These are phyloP conservation scores for Apiotrichum sp. DNA, from an alignment of 1,284 basidiomycete species.

Conservation along the genomic window DNA sequence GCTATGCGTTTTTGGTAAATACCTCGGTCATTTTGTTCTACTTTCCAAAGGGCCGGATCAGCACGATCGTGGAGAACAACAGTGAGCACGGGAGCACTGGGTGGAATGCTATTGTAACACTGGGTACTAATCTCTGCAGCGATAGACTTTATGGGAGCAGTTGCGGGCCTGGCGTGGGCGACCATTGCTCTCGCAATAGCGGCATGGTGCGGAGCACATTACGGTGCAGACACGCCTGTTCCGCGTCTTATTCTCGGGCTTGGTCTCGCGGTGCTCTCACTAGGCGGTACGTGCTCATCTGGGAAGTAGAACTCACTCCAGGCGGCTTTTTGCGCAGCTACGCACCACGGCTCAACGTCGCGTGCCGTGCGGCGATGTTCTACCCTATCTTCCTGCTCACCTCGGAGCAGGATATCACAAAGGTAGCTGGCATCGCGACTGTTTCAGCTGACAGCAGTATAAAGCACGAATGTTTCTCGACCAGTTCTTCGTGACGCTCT, in stretches of 20 bases:
- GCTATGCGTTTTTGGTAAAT: constrained; percentile 44
- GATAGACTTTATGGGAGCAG: constrained; percentile 24
- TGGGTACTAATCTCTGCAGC: background rate
- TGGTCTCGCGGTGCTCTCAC: constrained; percentile 34
- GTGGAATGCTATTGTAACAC: too few relatives aligned
- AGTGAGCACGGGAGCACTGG: constrained; percentile 18
- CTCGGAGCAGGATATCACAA: constrained; percentile 25
- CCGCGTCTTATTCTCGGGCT: constrained; percentile 33
- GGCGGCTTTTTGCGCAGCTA: constrained; percentile 40
- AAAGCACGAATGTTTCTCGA: constrained; percentile 26
- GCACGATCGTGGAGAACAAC: constrained; percentile 39
- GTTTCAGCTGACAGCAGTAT: background rate
- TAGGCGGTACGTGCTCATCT: constrained; percentile 22
- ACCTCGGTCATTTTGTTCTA: constrained; percentile 45
- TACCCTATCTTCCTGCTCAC: constrained; percentile 44
- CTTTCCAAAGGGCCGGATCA: constrained; percentile 41
- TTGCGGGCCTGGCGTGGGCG: constrained; percentile 38
- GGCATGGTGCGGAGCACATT: background rate
- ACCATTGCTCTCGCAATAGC: constrained; percentile 5
- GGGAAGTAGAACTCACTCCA: constrained; percentile 1
- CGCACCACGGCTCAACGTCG: constrained; percentile 33
- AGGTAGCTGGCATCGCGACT: constrained; percentile 12
- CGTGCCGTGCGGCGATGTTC: constrained; percentile 41
- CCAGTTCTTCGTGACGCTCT: constrained; percentile 38
- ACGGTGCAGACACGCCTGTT: constrained; percentile 29